Percentiles rank a stretch among this genome's conserved stretches.
Evolutionary conservation across 768 basidiomycete species (phyloP).

Genomic region (Agrocybe pediades): DNA sequence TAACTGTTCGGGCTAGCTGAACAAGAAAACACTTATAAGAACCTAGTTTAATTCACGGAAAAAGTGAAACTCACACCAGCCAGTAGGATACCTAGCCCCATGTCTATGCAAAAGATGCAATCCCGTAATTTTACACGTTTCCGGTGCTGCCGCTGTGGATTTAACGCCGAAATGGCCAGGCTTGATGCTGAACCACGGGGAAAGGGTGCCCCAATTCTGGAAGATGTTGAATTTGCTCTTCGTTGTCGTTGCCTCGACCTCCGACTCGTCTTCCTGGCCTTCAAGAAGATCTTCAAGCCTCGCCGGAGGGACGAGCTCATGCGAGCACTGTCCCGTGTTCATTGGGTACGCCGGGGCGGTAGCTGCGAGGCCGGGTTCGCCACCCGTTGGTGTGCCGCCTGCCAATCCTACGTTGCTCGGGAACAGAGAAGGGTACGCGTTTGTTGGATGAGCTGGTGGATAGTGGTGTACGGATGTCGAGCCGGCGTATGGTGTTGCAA

Average conservation of each 20-base stretch:
- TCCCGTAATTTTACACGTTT: background rate
- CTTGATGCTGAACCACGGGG: conserved; percentile 82
- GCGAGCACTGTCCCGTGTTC: conserved; percentile 60
- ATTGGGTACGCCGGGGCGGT: conserved; percentile 79
- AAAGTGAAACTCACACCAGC: conserved; percentile 48
- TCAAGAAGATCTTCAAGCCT: conserved; percentile 23
- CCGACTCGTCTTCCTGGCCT: conserved; percentile 7
- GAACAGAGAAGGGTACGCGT: conserved; percentile 70
- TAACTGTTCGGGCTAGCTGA: background rate
- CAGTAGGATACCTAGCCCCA: conserved; percentile 2
- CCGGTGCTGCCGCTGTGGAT: conserved; percentile 57
- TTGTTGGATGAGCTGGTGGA: conserved; percentile 76
- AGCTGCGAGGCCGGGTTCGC: conserved; percentile 68
- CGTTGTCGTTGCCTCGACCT: conserved; percentile 21
- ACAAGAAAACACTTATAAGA: too few relatives aligned
- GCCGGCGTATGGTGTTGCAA: conserved; percentile 71
- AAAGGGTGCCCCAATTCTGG: conserved; percentile 81
- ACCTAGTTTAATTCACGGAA: too few relatives aligned
- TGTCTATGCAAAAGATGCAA: conserved; percentile 2
- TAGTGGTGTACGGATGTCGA: conserved; percentile 69
- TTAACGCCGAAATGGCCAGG: conserved; percentile 70
- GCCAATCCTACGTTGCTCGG: conserved; percentile 78
- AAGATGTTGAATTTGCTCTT: conserved; percentile 62
- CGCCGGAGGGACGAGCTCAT: conserved; percentile 58
- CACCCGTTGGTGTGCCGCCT: conserved; percentile 79